Evolutionary conservation across 169 alveolate species (phyloP), one percentile per base, ranked within the genome.

Genomic region (Eimeria maxima): DNA sequence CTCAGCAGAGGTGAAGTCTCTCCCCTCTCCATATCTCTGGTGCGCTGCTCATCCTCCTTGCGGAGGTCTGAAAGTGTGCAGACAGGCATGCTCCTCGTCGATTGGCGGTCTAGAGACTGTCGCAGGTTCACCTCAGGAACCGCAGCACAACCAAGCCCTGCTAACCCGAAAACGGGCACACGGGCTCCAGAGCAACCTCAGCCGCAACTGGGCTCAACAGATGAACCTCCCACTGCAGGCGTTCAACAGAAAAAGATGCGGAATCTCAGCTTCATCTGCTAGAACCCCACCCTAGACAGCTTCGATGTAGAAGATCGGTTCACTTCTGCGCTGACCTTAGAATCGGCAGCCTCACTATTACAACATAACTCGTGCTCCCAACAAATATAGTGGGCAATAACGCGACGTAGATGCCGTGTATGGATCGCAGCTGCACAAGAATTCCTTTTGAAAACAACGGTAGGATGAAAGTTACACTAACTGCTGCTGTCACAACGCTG

Each of bases 41-140:
- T 71, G 33, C 95, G 86, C 86, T 47, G 84, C 84, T 92, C 96
- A 60, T 92, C 96, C 86, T 92, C 96, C 69, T 53, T 76, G 76
- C 96, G 96, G 65, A 92, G 92, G 84, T 92, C 96, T 50, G 96
- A 60, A 27, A 92, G 86, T 38, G 96, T 92, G 13, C 92, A 93
- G 38, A 92, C 96, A 45, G 50, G 73, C 95, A 90, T 90, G 18
- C 11, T 90, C 38, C 55, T 22, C 88, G 44, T 22, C 65, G 27
- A 11, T 47, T 1, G 7, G 27, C 38, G 29, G 14, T 27, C 27
- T 20, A 55, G 57, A 38, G 53, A 24, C 42, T 60, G 67, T 44
- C 47, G 69, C 38, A 44, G 38, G 38, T 33, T 33, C 38, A 33
- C 38, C 38, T 33, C 38, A 33, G 38, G 2, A 33, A 0, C 38